Conservation (phyloP, 2,329 filamentous ascomycete species). For the Sarocladium oryzae region DNA sequence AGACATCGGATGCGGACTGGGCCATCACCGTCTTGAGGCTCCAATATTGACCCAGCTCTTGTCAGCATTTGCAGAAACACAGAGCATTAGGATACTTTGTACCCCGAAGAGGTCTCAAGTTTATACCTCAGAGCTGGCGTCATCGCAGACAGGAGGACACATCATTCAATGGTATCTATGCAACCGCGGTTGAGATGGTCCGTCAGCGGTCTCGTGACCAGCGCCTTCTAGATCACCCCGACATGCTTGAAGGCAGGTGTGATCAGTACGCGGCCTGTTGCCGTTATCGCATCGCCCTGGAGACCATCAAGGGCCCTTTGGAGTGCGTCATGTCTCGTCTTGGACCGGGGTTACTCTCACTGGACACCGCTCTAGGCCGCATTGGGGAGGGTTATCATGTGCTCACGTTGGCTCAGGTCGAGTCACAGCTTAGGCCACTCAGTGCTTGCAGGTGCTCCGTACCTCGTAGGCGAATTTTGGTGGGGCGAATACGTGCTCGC, state of each 20-base stretch:
- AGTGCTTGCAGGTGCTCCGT: neutral
- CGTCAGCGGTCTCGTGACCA: neutral
- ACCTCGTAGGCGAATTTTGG: neutral
- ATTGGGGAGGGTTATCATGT: slow-evolving; percentile 2
- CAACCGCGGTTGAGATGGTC: neutral
- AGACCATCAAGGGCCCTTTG: slow-evolving; percentile 8
- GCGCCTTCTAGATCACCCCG: neutral
- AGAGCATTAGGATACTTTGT: too few species aligned
- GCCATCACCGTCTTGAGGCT: too few species aligned
- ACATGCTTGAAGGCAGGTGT: neutral
- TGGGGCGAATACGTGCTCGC: slow-evolving; percentile 7
- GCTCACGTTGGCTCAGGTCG: neutral
- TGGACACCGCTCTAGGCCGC: slow-evolving; percentile 8
- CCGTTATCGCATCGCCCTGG: slow-evolving; percentile 13
- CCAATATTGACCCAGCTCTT: too few species aligned
- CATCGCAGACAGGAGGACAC: too few species aligned
- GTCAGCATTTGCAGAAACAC: too few species aligned
- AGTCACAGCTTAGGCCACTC: neutral
- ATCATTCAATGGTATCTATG: too few species aligned
- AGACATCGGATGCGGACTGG: too few species aligned
- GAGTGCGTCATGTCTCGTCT: slow-evolving; percentile 7
- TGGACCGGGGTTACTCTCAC: neutral
- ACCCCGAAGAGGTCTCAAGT: too few species aligned
- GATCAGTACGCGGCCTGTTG: slow-evolving; percentile 4
- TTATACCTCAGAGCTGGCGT: too few species aligned